These are phyloP conservation scores for Candida ulmi DNA, from an alignment of 805 yeast species.

Conservation along the genomic window DNA sequence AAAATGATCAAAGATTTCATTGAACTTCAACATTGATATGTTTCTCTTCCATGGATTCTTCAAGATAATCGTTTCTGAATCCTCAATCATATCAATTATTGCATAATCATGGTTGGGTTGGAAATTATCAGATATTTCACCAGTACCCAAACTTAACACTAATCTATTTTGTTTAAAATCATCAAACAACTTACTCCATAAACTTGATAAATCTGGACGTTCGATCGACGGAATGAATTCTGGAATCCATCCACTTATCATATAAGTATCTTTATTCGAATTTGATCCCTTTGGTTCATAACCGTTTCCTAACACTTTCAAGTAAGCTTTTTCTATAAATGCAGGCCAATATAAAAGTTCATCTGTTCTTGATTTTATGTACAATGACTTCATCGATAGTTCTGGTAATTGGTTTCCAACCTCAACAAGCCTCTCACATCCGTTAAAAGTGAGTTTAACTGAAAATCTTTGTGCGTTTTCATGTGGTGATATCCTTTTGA, in stretches of 20 bases:
- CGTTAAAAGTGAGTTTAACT: slow-evolving; percentile 46
- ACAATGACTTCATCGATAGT: slow-evolving; percentile 13
- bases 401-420: slow-evolving; percentile 44
- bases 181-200: slow-evolving; percentile 30
- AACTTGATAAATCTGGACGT: slow-evolving; percentile 24
- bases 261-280: slow-evolving; percentile 61
- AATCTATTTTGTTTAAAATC: slow-evolving; percentile 31
- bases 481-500: slow-evolving; percentile 12
- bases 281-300: slow-evolving; percentile 71
- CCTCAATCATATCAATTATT: slow-evolving; percentile 33
- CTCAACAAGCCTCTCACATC: slow-evolving; percentile 39
- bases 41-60: slow-evolving; percentile 42
- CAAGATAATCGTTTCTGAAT: slow-evolving; percentile 21
- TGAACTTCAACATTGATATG: slow-evolving; percentile 15
- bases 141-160: slow-evolving; percentile 67
- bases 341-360: slow-evolving; percentile 51
- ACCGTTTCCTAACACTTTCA: slow-evolving; percentile 48
- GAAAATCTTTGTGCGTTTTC: slow-evolving; percentile 28
- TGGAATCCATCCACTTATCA: slow-evolving; percentile 71
- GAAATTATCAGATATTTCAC: slow-evolving; percentile 35
- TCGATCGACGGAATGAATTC: slow-evolving; percentile 38
- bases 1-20: slow-evolving; percentile 34
- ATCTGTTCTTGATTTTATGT: slow-evolving; percentile 14
- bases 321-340: slow-evolving; percentile 70
- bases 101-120: slow-evolving; percentile 69